A percentile compares a stretch with the other conserved stretches of the same genome.
These are phyloP conservation scores for Senecio squalidus DNA, from an alignment of 140 eudicot genomes.

Conservation along the genomic window DNA sequence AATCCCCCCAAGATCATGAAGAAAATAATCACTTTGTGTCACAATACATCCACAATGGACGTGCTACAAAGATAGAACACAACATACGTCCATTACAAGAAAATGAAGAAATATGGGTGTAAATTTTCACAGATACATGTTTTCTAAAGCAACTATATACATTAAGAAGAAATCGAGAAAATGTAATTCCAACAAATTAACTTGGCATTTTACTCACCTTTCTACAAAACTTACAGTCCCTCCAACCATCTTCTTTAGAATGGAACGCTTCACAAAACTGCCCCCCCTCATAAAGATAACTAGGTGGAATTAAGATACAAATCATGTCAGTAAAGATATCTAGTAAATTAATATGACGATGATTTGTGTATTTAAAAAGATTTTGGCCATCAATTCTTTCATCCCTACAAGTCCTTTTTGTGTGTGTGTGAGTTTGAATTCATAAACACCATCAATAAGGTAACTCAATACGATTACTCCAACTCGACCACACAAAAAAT, in stretches of 20 bases:
- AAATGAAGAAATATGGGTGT: no score
- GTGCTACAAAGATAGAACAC: constrained; percentile 29
- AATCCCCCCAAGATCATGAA: constrained; percentile 58
- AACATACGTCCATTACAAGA: neutral
- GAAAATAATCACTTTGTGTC: constrained; percentile 37
- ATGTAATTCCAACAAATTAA: no score
- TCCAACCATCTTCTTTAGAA: constrained; percentile 59
- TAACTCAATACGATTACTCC: neutral
- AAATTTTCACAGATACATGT: no score
- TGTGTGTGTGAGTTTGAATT: neutral
- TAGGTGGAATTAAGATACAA: constrained; percentile 13
- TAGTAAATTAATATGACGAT: neutral
- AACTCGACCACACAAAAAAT: neutral
- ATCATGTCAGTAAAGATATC: neutral
- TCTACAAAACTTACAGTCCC: constrained; percentile 56
- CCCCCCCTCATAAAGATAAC: constrained; percentile 47
- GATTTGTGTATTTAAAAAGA: neutral
- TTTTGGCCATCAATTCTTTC: neutral
- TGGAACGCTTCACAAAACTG: constrained; percentile 56
- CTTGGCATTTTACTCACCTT: constrained; percentile 26
- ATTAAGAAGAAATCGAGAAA: no score
- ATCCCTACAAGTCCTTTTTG: neutral
- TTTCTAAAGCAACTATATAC: no score
- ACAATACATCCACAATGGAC: constrained; percentile 66
- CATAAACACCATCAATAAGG: neutral